Base-by-base conservation (phyloP, 768 basidiomycete genomes). In the Hericium alpestre region DNA sequence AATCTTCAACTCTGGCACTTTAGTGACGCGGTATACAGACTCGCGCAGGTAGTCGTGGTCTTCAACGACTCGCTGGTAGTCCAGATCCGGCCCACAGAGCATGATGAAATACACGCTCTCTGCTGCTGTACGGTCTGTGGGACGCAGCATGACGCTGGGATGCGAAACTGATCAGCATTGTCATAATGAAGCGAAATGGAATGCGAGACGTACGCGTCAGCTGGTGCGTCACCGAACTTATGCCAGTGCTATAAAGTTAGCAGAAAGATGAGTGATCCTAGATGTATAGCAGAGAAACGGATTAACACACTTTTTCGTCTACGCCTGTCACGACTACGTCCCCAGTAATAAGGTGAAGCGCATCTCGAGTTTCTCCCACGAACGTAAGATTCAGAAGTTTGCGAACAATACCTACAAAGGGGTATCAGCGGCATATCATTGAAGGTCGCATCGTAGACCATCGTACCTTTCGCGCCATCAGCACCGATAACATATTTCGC, bases 401-500 rank as follows among this genome's bases (percentile, higher is more conserved):
- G 15, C 57, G n/a, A 13, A 55, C 47, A 3, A 41, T n/a, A 8
- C 57, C 57, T 58, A 18, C 52, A 23, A 12, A n/a, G 37, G 32
- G 15, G 4, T 4, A 3, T 27, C 43, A 41, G 39, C 27, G 23
- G 0, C 9, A 22, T 47, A 48, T 38, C n/a, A 20, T 0, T 38
- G 22, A 38, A 10, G 13, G 20, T 10, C 18, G 25, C 13, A 16
- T 37, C 43, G 53, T 1, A 32, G 6, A 10, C 9, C 53, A 38
- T 48, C 27, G 41, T 18, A 43, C 41, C 41, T 47, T 32, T 32
- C 15, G 52, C 57, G 27, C 57, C 57, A 41, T 58, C 57, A 8
- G 57, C 43, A 15, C 57, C 57, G 13, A 58, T 27, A 9, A 58
- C 32, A 23, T 37, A 58, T 20, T 49, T 38, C 8, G 48, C 57